Conservation (phyloP, 106 monocot genomes). For the Dioscorea alata region DNA sequence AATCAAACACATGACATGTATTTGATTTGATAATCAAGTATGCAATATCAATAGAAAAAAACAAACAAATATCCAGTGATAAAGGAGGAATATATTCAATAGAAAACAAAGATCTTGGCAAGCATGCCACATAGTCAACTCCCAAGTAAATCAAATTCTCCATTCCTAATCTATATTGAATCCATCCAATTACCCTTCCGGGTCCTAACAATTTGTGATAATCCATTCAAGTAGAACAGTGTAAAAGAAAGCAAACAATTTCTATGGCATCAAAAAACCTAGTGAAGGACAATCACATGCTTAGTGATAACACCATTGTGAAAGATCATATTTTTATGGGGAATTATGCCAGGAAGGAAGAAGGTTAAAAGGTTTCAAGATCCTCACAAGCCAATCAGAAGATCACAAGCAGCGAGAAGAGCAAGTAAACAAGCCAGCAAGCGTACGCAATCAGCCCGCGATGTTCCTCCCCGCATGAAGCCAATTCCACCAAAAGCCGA, state of each 20-base stretch:
- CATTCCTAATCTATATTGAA: too few relatives aligned
- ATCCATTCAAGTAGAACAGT: background rate
- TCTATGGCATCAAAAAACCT: background rate
- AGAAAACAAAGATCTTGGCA: too few relatives aligned
- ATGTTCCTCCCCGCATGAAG: conserved; percentile 24
- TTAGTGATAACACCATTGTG: background rate
- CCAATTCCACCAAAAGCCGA: conserved; percentile 26
- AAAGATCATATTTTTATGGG: background rate
- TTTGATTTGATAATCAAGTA: too few relatives aligned
- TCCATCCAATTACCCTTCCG: too few relatives aligned
- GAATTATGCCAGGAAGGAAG: background rate
- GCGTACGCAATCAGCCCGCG: conserved; percentile 34
- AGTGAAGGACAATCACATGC: background rate
- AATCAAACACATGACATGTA: too few relatives aligned
- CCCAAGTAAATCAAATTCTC: too few relatives aligned
- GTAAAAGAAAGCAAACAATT: background rate
- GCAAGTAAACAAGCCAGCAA: conserved; percentile 33
- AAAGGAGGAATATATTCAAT: too few relatives aligned
- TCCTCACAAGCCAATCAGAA: conserved; percentile 15
- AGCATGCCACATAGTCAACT: too few relatives aligned
- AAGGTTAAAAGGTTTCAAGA: background rate
- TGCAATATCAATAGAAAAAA: too few relatives aligned
- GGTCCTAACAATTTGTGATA: background rate
- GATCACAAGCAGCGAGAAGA: conserved; percentile 36
- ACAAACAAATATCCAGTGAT: too few relatives aligned